These are phyloP conservation scores for Cyclocybe aegerita DNA, from an alignment of 768 basidiomycete species.

Conservation along the genomic window DNA sequence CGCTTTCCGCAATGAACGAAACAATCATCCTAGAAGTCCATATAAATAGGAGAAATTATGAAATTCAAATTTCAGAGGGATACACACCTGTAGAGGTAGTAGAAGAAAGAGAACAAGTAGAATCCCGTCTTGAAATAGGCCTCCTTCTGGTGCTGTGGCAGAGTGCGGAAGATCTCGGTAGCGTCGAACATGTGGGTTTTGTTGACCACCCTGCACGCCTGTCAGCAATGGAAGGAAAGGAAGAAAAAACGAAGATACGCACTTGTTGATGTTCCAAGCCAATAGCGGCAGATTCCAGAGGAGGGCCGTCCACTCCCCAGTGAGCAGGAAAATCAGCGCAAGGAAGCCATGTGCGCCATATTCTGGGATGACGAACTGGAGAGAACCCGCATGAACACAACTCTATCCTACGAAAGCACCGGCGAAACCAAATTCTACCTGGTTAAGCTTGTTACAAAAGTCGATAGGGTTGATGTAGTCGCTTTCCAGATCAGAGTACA, in stretches of 20 bases:
- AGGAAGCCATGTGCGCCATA: slow-evolving; percentile 93
- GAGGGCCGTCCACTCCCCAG: slow-evolving; percentile 92
- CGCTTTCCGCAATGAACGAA: slow-evolving; percentile 74
- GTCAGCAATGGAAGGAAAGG: neutral
- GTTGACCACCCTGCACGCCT: slow-evolving; percentile 35
- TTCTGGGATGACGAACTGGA: slow-evolving; percentile 93
- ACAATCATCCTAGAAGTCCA: slow-evolving; percentile 67
- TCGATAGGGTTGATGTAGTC: slow-evolving; percentile 99
- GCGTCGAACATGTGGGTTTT: slow-evolving; percentile 99
- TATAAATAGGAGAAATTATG: neutral
- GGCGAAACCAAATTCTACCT: slow-evolving; percentile 47
- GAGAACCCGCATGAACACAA: too few relatives aligned
- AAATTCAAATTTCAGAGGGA: neutral
- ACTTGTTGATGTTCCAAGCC: slow-evolving; percentile 94
- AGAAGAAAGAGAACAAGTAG: slow-evolving; percentile 88
- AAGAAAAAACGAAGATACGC: slow-evolving; percentile 29
- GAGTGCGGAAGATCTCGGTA: slow-evolving; percentile 95
- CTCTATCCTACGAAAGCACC: neutral
- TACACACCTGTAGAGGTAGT: slow-evolving; percentile 84
- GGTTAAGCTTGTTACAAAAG: slow-evolving; percentile 98
- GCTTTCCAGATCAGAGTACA: slow-evolving; percentile 99
- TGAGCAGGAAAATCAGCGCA: slow-evolving; percentile 81
- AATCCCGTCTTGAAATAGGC: slow-evolving; percentile 92
- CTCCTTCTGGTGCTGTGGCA: slow-evolving; percentile 93
- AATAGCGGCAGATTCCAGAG: slow-evolving; percentile 86